Percentiles rank a stretch among this genome's conserved stretches.
These are phyloP conservation scores for Acanthamoeba sp. DNA, from an alignment of 208 protist genomes.

Conservation along the genomic window DNA sequence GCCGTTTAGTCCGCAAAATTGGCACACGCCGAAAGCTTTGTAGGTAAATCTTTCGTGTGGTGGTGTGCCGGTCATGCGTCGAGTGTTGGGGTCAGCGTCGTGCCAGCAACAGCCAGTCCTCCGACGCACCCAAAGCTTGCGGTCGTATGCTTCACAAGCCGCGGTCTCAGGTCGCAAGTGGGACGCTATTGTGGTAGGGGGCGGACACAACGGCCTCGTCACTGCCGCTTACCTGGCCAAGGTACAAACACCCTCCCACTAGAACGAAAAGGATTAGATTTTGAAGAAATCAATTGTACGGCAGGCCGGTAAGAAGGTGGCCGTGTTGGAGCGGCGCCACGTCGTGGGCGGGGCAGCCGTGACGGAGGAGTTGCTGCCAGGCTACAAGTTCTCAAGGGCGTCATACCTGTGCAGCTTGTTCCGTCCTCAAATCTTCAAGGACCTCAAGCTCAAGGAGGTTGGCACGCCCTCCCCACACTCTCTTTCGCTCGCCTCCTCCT, in stretches of 20 bases:
- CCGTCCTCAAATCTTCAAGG: slow-evolving; percentile 81
- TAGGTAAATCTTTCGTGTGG: no score
- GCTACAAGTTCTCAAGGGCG: slow-evolving; percentile 88
- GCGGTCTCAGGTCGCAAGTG: slow-evolving; percentile 26
- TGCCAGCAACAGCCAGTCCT: background rate
- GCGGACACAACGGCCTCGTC: slow-evolving; percentile 85
- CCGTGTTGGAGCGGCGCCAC: slow-evolving; percentile 64
- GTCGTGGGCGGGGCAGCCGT: slow-evolving; percentile 85
- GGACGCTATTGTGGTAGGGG: slow-evolving; percentile 74
- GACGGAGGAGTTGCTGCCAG: slow-evolving; percentile 85
- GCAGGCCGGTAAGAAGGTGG: slow-evolving; percentile 70
- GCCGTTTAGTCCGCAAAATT: no score
- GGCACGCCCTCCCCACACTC: background rate
- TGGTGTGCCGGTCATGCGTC: background rate
- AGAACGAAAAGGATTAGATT: background rate
- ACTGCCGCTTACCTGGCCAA: slow-evolving; percentile 83
- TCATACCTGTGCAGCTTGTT: slow-evolving; percentile 87
- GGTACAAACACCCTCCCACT: background rate
- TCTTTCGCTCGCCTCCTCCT: no score
- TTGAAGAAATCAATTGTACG: background rate
- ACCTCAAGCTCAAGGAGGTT: slow-evolving; percentile 83
- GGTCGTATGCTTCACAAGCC: background rate
- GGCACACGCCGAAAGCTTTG: no score
- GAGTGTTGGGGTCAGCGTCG: background rate
- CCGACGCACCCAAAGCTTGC: background rate